These are phyloP conservation scores for Sordariomycetes sp. DNA, from an alignment of 2,329 filamentous ascomycete species.

Conservation along the genomic window DNA sequence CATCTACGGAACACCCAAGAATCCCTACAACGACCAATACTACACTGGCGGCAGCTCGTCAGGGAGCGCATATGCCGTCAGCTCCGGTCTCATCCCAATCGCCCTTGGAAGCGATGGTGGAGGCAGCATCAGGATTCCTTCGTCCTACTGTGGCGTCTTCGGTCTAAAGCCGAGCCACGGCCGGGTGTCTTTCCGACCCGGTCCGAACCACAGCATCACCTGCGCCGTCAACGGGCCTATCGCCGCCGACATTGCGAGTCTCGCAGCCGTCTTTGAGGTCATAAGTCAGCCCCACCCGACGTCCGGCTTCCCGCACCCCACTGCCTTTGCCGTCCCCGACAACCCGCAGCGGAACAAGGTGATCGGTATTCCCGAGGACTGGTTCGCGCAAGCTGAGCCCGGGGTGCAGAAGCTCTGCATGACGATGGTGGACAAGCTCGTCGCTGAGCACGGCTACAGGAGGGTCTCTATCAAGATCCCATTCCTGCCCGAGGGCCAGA, in stretches of 20 bases:
- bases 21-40: constrained; percentile 60
- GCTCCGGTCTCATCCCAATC: constrained; percentile 55
- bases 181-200: constrained; percentile 49
- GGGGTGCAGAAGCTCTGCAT: constrained; percentile 26
- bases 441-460: constrained; percentile 34
- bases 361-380: constrained; percentile 51
- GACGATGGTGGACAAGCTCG: constrained; percentile 36
- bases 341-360: constrained; percentile 23
- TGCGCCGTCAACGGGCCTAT: constrained; percentile 56
- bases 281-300: constrained; percentile 50
- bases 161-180: constrained; percentile 61
- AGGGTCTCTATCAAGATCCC: constrained; percentile 44
- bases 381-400: constrained; percentile 38
- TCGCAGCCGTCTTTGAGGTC: constrained; percentile 51
- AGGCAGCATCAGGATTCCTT: constrained; percentile 61
- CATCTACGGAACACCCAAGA: constrained; percentile 58
- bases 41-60: constrained; percentile 70
- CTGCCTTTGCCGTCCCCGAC: constrained; percentile 12
- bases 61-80: constrained; percentile 59
- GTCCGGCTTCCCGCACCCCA: constrained; percentile 33
- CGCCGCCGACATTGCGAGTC: constrained; percentile 51
- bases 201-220: constrained; percentile 42
- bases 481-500: constrained; percentile 47
- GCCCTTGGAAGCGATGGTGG: constrained; percentile 62
- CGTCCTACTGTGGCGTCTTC: constrained; percentile 59